These are phyloP conservation scores for Epichloe brachyelytri DNA, from an alignment of 2,329 filamentous ascomycete species.

Conservation along the genomic window DNA sequence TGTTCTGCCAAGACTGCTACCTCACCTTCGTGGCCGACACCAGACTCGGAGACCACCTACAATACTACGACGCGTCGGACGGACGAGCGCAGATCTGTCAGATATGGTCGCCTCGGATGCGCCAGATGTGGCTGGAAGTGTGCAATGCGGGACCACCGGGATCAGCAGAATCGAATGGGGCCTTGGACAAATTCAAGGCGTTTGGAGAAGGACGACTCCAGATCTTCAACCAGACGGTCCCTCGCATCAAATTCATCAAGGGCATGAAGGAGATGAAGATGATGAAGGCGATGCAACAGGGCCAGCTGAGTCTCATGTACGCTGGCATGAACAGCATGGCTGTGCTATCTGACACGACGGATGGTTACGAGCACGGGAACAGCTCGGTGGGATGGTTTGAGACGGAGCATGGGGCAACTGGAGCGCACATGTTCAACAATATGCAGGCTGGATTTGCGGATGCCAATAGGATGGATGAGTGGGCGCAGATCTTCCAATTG, in stretches of 20 bases:
- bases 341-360: conserved; percentile 14
- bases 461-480: conserved; percentile 14
- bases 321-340: conserved; percentile 18
- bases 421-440: conserved; percentile 19
- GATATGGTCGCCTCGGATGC: conserved; percentile 26
- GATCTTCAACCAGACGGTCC: conserved; percentile 17
- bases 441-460: conserved; percentile 19
- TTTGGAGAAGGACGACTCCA: conserved; percentile 16
- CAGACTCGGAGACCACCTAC: conserved; percentile 12
- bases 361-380: conserved; percentile 21
- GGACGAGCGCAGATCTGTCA: conserved; percentile 19
- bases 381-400: conserved; percentile 22
- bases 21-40: conserved; percentile 17
- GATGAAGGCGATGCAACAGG: conserved; percentile 22
- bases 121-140: conserved; percentile 18
- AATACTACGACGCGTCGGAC: conserved; percentile 14
- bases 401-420: conserved; percentile 20
- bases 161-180: conserved; percentile 13
- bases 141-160: conserved; percentile 16
- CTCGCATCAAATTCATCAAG: conserved; percentile 16
- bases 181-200: conserved; percentile 14
- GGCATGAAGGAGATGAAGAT: conserved; percentile 18
- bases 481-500: conserved; percentile 15
- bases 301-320: conserved; percentile 21
- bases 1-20: conserved; percentile 24